Base-by-base conservation (phyloP, 805 yeast genomes). In the Ogataea methanolica region DNA sequence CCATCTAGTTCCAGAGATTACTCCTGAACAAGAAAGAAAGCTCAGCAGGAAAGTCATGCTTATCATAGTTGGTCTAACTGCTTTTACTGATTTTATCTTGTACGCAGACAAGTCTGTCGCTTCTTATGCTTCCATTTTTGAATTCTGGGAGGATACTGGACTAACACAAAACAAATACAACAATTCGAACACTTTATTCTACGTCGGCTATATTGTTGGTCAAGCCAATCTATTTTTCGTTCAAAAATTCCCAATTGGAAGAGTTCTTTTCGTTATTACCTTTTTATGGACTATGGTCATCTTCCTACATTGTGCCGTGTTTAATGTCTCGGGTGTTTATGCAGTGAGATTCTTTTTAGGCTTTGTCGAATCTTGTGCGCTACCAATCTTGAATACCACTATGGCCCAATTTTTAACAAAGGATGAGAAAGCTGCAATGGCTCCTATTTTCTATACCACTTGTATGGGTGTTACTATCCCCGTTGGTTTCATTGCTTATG, bases 361-460 rank as follows among this genome's bases (percentile, higher is more conserved):
- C 2, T 66, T 78, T 45, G 70, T 71, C 14, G 81, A 76, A 58
- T 57, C 74, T 38, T 67, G 69, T 43, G 74, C 73, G 16, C 56
- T 72, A 4, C 78, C 80, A 22, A 59, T 69, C 26, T 55, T 78
- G 42, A 72, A 73, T 48, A 68, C 70, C 42, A 76, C 82, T 1
- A 63, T 75, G 70, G 72, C 71, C 16, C 78, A 75, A 62, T 79
- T 77, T 55, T 65, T 77, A 45, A 76, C 77, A 2, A 65, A 70
- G 14, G 58, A 67, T 21, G 68, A 69, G 41, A 53, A 80, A 50
- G 79, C 79, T 19, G 69, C 76, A 1, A 68, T 75, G 33, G 79
- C 80, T 43, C 83, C 83, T 19, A 48, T 79, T 5, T 79, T 81
- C 55, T 79, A 74, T 53, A 65, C 74, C 12, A 69, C 79, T 9